These are phyloP conservation scores for Naematelia aurantialba DNA, from an alignment of 768 basidiomycete genomes.

Conservation along the genomic window DNA sequence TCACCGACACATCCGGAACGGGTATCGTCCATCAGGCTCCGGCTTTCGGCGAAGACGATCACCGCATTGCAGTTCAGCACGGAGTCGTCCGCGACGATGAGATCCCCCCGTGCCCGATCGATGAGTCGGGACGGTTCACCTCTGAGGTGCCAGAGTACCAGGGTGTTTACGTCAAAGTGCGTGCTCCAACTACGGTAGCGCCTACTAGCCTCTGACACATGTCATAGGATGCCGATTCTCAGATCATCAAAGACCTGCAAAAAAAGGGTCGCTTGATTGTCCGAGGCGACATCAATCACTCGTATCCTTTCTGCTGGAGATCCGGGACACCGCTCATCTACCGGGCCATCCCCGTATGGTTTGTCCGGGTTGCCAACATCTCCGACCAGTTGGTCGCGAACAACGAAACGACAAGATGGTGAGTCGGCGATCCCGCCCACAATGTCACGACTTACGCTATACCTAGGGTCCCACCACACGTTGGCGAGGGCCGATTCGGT, in stretches of 20 bases:
- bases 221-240: slow-evolving; percentile 79
- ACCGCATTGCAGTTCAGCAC: slow-evolving; percentile 81
- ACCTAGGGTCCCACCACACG: slow-evolving; percentile 78
- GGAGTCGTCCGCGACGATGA: slow-evolving; percentile 80
- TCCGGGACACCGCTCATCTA: slow-evolving; percentile 94
- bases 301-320: slow-evolving; percentile 97
- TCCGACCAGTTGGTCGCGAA: slow-evolving; percentile 82
- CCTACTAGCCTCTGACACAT: slow-evolving; percentile 1
- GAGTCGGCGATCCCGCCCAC: neutral
- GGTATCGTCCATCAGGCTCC: slow-evolving; percentile 99
- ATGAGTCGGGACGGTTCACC: slow-evolving; percentile 84
- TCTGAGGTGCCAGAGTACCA: slow-evolving; percentile 82
- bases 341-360: slow-evolving; percentile 94
- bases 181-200: neutral
- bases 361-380: slow-evolving; percentile 79
- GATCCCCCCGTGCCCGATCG: slow-evolving; percentile 92
- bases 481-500: slow-evolving; percentile 89
- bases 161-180: slow-evolving; percentile 83
- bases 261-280: slow-evolving; percentile 80
- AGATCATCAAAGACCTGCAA: slow-evolving; percentile 86
- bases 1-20: slow-evolving; percentile 87
- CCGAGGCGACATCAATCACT: slow-evolving; percentile 79
- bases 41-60: slow-evolving; percentile 97
- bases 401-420: slow-evolving; percentile 86
- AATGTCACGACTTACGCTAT: neutral